A percentile compares a stretch with the other conserved stretches of the same genome.
Conservation (phyloP, 352 stramenopile species). For the Pythium aquatile region DNA sequence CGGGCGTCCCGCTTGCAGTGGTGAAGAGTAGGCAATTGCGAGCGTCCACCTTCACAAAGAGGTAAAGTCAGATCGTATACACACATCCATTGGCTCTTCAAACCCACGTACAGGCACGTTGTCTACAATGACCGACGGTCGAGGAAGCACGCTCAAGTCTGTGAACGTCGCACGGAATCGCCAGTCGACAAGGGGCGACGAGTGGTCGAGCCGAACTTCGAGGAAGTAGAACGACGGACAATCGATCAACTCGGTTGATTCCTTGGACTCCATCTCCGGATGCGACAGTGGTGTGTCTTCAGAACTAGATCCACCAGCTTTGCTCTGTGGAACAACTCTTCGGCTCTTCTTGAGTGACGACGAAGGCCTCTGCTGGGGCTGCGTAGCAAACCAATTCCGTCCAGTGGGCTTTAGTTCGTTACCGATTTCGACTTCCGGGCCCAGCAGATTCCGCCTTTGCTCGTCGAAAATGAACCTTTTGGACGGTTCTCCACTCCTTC, state of each 20-base stretch:
- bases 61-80: not conserved
- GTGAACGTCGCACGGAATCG: constrained; percentile 48
- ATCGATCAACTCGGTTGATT: constrained; percentile 11
- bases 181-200: constrained; percentile 37
- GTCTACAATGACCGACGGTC: constrained; percentile 35
- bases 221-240: constrained; percentile 51
- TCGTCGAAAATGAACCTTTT: not conserved
- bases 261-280: not conserved
- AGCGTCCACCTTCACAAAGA: constrained; percentile 31
- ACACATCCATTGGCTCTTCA: not conserved
- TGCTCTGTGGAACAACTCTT: constrained; percentile 5
- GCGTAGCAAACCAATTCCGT: constrained; percentile 22
- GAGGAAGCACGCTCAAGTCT: constrained; percentile 31
- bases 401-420: not conserved
- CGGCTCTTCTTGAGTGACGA: not conserved
- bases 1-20: constrained; percentile 10
- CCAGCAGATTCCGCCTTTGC: not conserved
- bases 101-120: constrained; percentile 33
- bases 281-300: not conserved
- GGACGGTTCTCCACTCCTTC: not conserved
- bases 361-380: not conserved
- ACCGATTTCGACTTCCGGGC: not conserved
- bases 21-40: constrained; percentile 49
- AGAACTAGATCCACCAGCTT: not conserved
- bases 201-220: constrained; percentile 47